These are phyloP conservation scores for Neurospora crassa DNA, from an alignment of 2,329 filamentous ascomycete genomes.

Conservation along the genomic window DNA sequence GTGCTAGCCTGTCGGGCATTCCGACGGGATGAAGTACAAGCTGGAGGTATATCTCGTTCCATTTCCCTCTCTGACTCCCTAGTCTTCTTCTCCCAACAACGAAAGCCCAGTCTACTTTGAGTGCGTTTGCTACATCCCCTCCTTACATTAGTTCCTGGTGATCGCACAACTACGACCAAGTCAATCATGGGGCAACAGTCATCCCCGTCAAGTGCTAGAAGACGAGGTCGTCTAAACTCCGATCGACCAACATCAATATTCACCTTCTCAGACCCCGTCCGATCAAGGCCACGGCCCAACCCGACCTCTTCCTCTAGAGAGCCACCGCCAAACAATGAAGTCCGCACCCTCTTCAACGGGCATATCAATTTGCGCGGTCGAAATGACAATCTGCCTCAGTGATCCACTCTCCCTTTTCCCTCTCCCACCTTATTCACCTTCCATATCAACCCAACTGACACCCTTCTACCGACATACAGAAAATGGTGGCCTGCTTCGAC, in stretches of 20 bases:
- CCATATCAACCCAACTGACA: neutral
- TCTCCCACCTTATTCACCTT: neutral
- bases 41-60: neutral
- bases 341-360: neutral
- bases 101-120: neutral
- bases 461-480: slow-evolving; percentile 9
- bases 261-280: neutral
- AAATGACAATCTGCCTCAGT: slow-evolving; percentile 8
- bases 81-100: neutral
- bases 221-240: neutral
- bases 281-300: neutral
- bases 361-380: slow-evolving; percentile 5
- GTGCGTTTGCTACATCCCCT: neutral
- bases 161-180: neutral
- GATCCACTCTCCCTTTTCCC: neutral
- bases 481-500: slow-evolving; percentile 31
- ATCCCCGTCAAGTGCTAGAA: neutral
- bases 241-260: neutral
- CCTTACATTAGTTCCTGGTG: neutral
- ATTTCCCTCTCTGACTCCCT: neutral
- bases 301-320: neutral
- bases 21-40: neutral
- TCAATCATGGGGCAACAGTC: neutral
- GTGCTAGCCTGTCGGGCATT: neutral
- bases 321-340: neutral